phyloP scores from a whole-genome alignment of 164 flowering plant genomes.

The Euptelea pleiosperma region DNA sequence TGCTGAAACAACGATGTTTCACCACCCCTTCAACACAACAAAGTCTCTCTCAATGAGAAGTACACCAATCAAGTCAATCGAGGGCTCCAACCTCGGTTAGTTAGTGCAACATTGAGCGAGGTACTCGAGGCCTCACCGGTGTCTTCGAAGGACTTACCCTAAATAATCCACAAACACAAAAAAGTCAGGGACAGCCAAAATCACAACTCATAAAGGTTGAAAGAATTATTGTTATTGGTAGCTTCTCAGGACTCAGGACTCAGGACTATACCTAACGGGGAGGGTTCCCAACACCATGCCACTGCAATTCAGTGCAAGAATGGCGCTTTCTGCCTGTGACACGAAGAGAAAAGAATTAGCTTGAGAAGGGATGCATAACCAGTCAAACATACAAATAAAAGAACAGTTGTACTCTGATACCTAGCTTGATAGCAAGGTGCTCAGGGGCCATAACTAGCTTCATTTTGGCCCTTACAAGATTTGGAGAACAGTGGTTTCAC shows the following conservation, averaged over 20 bases:
- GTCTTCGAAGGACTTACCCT: conserved; percentile 99
- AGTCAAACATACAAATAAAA: neutral
- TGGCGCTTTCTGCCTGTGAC: conserved; percentile 94
- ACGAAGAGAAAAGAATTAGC: neutral
- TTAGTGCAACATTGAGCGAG: conserved; percentile 40
- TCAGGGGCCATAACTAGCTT: too few species aligned
- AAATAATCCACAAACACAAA: conserved; percentile 9
- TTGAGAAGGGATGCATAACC: neutral
- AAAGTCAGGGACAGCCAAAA: neutral
- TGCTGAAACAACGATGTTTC: conserved; percentile 15
- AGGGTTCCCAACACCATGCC: conserved; percentile 74
- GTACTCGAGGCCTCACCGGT: conserved; percentile 81
- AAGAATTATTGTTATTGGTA: neutral
- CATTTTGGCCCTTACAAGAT: too few species aligned
- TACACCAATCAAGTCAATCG: conserved; percentile 8
- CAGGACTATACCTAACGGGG: conserved; percentile 61
- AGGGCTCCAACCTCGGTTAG: neutral
- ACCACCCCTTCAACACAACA: conserved; percentile 18
- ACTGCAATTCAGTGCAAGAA: conserved; percentile 81
- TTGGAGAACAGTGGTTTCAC: too few species aligned
- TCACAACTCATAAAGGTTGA: neutral
- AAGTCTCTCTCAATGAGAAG: conserved; percentile 7
- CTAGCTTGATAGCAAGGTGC: neutral
- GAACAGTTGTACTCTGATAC: neutral
- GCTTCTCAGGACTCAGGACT: neutral